These are phyloP conservation scores for Pyrenochaeta sp. DNA, from an alignment of 2,329 filamentous ascomycete species.

Conservation along the genomic window DNA sequence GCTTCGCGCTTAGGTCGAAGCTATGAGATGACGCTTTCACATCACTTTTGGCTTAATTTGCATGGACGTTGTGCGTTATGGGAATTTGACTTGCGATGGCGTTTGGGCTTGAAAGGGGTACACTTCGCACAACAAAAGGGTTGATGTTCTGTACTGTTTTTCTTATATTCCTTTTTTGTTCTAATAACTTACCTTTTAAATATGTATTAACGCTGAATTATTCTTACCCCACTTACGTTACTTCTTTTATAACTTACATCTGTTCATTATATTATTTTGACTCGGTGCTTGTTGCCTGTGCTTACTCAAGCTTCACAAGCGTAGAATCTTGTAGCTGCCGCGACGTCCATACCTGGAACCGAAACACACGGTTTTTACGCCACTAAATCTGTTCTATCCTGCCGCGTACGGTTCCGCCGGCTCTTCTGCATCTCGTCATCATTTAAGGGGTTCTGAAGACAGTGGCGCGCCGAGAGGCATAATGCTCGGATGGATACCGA, in stretches of 20 bases:
- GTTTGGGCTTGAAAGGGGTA: neutral
- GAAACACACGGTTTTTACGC: too few species aligned
- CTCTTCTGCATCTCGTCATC: too few species aligned
- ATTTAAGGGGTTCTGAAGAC: too few species aligned
- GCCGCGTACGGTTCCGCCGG: too few species aligned
- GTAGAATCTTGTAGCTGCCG: too few species aligned
- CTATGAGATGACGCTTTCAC: neutral
- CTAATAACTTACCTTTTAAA: neutral
- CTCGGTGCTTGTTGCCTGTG: too few species aligned
- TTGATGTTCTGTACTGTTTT: neutral
- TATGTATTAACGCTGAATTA: neutral
- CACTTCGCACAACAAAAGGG: neutral
- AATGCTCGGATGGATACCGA: too few species aligned
- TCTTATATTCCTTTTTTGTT: neutral
- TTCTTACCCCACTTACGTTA: neutral
- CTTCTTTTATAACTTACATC: neutral
- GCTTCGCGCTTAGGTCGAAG: neutral
- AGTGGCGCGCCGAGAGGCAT: too few species aligned
- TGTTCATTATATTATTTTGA: too few species aligned
- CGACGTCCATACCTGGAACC: too few species aligned
- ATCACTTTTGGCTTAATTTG: neutral
- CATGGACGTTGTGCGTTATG: neutral
- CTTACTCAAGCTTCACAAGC: too few species aligned
- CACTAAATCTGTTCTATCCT: too few species aligned
- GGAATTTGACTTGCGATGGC: neutral